Evolutionary conservation across 2,329 filamentous ascomycete species (phyloP).

Genomic region (Akanthomyces uredinophilus): DNA sequence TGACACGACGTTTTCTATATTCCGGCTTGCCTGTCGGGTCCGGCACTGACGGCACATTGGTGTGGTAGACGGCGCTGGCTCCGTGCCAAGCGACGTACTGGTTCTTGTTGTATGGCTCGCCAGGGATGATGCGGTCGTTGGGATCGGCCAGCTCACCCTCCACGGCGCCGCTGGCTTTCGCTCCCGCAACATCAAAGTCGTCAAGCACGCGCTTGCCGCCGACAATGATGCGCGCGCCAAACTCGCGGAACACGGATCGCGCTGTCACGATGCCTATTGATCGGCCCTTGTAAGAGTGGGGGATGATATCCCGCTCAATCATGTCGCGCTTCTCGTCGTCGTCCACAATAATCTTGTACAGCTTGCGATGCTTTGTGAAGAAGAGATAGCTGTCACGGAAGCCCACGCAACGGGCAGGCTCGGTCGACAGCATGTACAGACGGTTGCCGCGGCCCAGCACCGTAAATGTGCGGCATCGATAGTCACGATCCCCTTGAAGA

Average conservation of each 20-base stretch:
- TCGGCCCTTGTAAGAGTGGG: conserved; percentile 96
- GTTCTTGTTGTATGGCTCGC: conserved; percentile 94
- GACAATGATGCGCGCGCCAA: conserved; percentile 89
- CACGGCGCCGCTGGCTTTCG: conserved; percentile 68
- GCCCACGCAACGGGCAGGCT: conserved; percentile 91
- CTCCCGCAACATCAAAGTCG: conserved; percentile 79
- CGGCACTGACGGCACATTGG: conserved; percentile 70
- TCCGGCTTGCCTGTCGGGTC: conserved; percentile 70
- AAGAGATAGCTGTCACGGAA: conserved; percentile 98
- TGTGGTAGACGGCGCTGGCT: conserved; percentile 92
- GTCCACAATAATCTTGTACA: conserved; percentile 97
- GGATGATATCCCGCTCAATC: conserved; percentile 92
- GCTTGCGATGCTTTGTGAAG: conserved; percentile 94
- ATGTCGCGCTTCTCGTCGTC: conserved; percentile 96
- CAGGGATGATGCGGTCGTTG: conserved; percentile 70
- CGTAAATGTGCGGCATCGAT: conserved; percentile 92
- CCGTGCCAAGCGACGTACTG: conserved; percentile 99
- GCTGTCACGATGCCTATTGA: conserved; percentile 96
- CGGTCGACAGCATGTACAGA: conserved; percentile 97
- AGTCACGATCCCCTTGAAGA: conserved; percentile 78
- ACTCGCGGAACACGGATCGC: conserved; percentile 93
- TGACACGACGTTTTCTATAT: conserved; percentile 76
- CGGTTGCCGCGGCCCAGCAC: conserved; percentile 77
- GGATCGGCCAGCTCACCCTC: conserved; percentile 92
- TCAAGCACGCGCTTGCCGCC: conserved; percentile 81